Conservation (phyloP, 345 rosid genomes). For the Lenwebbia sp. region DNA sequence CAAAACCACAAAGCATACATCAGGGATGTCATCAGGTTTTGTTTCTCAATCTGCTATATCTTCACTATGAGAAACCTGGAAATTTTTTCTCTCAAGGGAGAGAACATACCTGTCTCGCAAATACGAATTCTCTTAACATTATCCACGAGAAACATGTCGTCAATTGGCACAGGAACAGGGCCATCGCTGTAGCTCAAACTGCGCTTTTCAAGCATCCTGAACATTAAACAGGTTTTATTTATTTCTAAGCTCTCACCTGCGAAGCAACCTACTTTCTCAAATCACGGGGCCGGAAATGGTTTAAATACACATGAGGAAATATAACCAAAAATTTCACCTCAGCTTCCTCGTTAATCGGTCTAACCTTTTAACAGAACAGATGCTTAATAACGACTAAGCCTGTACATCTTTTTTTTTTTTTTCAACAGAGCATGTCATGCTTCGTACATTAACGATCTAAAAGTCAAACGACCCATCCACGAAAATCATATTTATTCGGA, state of each 20-base stretch:
- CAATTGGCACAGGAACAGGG: slow-evolving; percentile 54
- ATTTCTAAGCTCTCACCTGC: not conserved
- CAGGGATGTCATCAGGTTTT: not conserved
- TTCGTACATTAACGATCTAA: not conserved
- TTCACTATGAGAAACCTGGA: not conserved
- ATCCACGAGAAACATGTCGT: slow-evolving; percentile 56
- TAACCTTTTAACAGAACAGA: not conserved
- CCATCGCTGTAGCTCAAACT: slow-evolving; percentile 89
- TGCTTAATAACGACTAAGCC: not conserved
- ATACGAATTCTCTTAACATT: slow-evolving; percentile 64
- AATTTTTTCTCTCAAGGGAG: not conserved
- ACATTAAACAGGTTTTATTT: not conserved
- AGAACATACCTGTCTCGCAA: slow-evolving; percentile 63
- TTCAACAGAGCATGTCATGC: not conserved
- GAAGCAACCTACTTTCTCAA: not conserved
- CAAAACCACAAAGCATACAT: not conserved
- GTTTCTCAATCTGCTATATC: not conserved
- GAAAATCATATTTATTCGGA: no score
- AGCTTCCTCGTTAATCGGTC: not conserved
- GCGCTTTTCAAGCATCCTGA: slow-evolving; percentile 86
- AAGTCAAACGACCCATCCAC: not conserved
- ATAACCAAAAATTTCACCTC: not conserved
- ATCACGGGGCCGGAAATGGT: not conserved
- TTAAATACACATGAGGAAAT: no score
- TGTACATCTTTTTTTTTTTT: not conserved